Evolutionary conservation across 768 basidiomycete genomes (phyloP), one percentile per base, ranked within the genome.

Genomic region (Pleurotus sapidus): DNA sequence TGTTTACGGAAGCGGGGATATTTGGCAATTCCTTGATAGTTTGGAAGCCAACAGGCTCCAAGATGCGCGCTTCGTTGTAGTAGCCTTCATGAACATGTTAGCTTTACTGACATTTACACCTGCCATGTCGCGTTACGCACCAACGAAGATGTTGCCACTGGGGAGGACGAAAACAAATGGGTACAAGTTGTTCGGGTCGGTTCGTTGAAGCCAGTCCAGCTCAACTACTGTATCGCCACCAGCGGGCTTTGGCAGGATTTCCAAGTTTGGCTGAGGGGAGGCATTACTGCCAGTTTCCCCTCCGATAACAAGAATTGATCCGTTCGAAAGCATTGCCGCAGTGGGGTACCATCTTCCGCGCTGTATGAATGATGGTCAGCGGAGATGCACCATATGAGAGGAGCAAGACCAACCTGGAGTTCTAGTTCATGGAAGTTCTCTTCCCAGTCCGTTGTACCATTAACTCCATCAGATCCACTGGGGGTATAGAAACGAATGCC

Each of bases 111-210:
- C 20, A 20, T 1, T 20, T 20, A 20, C 20, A 20, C 20, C 20
- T 3, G 20, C 9, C 2, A 12, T 40, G n/a, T 40, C 11, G 47
- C 5, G n/a, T 34, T 8, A 71, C 81, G 50, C 49, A 88, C 89
- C 86, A 40, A 88, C 77, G 66, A 92, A 91, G 63, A 93, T 71
- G 34, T 79, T 77, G 1, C 82, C 82, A 46, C 84, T 85, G 0
- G 91, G 89, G 14, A 93, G 78, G 5, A 91, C 77, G 55, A 86
- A 68, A 34, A 92, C 70, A 75, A 89, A 92, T 0, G 91, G 90
- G 63, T 93, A 93, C 49, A 93, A 68, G 63, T 91, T 91, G 64
- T 89, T 84, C 0, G 91, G 91, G 64, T 92, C 86, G 4, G 91
- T 91, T 24, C 88, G 78, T 34, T 74, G 66, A 30, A 92, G 73